phyloP scores from a whole-genome alignment of 1,284 basidiomycete species.

The Apiotrichum mycotoxinovorans region DNA sequence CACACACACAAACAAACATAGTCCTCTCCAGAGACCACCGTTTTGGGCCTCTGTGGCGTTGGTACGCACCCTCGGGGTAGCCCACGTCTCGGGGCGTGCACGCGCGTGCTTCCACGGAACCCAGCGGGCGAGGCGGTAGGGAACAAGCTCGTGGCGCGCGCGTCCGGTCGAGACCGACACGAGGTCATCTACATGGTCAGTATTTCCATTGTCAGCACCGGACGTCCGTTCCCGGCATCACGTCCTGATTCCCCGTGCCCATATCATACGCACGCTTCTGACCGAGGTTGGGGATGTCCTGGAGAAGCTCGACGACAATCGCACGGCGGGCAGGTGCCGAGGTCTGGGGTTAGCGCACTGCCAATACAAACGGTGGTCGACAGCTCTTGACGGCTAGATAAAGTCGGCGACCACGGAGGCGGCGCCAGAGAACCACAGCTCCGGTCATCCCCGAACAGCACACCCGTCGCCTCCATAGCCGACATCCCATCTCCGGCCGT shows the following conservation, averaged over 20 bases:
- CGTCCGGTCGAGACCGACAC: conserved; percentile 34
- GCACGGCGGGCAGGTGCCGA: conserved; percentile 10
- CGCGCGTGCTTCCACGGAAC: conserved; percentile 27
- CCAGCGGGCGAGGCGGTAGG: conserved; percentile 29
- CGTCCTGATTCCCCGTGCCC: not conserved
- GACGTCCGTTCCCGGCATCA: no score
- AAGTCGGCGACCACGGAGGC: no score
- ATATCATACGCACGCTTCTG: conserved; percentile 12
- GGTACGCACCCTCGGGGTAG: not conserved
- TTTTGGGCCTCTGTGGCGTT: no score
- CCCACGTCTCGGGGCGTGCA: not conserved
- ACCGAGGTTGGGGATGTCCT: conserved; percentile 36
- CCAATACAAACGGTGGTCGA: not conserved
- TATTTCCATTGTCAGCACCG: conserved; percentile 59
- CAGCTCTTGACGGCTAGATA: no score
- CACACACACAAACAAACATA: no score
- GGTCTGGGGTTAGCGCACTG: conserved; percentile 15
- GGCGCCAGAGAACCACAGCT: no score
- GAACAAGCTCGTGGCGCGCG: conserved; percentile 37
- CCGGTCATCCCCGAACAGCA: no score
- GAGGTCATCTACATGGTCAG: conserved; percentile 53
- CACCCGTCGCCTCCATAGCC: no score
- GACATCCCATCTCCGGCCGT: no score
- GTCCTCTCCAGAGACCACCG: no score
- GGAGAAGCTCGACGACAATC: conserved; percentile 36